phyloP scores from a whole-genome alignment of 164 flowering plant genomes.

The Macadamia tetraphylla region DNA sequence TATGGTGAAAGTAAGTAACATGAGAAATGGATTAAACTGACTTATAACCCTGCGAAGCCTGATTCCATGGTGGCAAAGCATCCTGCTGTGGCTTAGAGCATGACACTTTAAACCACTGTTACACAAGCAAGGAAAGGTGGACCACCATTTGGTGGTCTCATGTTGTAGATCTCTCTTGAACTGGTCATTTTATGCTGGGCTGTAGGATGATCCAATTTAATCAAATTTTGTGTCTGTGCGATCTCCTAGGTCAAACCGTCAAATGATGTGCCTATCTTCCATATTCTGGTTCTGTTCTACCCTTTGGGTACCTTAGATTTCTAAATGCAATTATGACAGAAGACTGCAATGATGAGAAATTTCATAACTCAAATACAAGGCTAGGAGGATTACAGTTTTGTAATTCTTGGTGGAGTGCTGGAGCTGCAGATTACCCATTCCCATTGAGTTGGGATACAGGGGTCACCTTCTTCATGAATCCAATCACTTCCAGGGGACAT shows the following conservation, averaged over 20 bases:
- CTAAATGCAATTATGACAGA: background rate
- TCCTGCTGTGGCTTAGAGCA: background rate
- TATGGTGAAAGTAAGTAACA: background rate
- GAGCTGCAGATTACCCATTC: slow-evolving; percentile 81
- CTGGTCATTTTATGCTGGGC: background rate
- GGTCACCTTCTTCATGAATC: slow-evolving; percentile 67
- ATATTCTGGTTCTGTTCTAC: background rate
- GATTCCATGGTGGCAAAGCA: background rate
- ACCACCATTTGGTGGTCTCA: background rate
- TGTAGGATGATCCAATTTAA: background rate
- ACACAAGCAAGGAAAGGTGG: background rate
- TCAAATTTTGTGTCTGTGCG: background rate
- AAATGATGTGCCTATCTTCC: background rate
- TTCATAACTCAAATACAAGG: background rate
- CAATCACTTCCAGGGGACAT: slow-evolving; percentile 37
- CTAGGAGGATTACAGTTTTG: slow-evolving; percentile 48
- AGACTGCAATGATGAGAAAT: background rate
- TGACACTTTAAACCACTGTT: background rate
- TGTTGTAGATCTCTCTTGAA: background rate
- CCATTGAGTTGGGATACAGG: slow-evolving; percentile 78
- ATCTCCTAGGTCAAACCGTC: background rate
- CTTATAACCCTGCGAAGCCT: too few relatives aligned
- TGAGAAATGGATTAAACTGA: background rate
- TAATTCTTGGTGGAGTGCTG: slow-evolving; percentile 64
- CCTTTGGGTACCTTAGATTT: background rate